Base-by-base conservation (phyloP, 208 protist genomes). In the Leishmania amazonensis region DNA sequence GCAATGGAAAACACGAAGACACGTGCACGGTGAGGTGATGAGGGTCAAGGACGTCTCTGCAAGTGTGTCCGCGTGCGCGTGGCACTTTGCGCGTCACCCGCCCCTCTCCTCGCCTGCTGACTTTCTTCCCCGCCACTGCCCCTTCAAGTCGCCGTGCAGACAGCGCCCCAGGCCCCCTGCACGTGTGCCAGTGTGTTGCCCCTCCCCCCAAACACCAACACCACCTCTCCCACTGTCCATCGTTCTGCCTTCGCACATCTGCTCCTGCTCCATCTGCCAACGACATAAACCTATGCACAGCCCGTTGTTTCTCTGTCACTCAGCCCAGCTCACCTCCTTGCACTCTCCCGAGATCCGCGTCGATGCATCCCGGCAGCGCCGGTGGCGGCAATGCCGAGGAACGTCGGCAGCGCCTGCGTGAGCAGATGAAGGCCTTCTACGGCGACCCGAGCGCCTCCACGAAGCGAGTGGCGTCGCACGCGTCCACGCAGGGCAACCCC, bases 361-460 rank as follows among this genome's bases (percentile, higher is more conserved):
- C 79, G n/a, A 47, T 21, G n/a, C 54, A 77, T 57, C 51, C 67
- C 4, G 28, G 71, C 19, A 79, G 68, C 53, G 80, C 73, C 38
- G 79, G 62, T 68, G 62, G 31, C 6, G 76, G 71, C 19, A 79
- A 75, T 64, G 80, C 73, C 45, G 79, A 79, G 49, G 91, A 95
- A 64, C 92, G 91, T 8, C 87, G 94, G 38, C 81, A 86, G 83
- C 88, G 87, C 13, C 80, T 96, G 40, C 89, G 94, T 2, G 90
- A 95, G 28, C 93, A 96, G 76, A 93, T 97, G 87, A 85, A 87
- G 42, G 87, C 92, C 31, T 97, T 97, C 80, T 97, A 97, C 85
- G 94, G 91, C 45, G 92, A 94, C 79, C 85, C 88, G 19, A 82
- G 76, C 58, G 85, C 85, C 8, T 81, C 68, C 19, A 58, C 77